Base-by-base conservation (phyloP, 1,139 yeast genomes). In the Candida anutae region DNA sequence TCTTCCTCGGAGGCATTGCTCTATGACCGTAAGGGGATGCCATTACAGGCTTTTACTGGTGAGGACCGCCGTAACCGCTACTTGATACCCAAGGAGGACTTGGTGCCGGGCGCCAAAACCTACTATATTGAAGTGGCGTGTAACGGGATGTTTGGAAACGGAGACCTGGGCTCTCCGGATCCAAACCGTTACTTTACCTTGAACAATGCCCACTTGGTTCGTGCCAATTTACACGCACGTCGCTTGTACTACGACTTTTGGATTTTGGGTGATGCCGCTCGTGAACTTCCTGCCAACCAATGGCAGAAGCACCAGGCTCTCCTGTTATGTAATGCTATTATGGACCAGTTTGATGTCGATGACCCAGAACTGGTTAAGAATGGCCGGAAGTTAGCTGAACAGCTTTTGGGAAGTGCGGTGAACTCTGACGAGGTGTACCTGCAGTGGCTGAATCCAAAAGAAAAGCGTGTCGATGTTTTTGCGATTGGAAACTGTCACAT, bases 401-500 rank as follows among this genome's bases (percentile, higher is more conserved):
- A 66, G 28, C 77, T 66, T 43, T 58, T 88, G 31, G 96, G 96
- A 22, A 42, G 58, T 2, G 63, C 74, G 27, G 63, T 74, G 25
- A 81, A 85, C 50, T 62, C 79, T 3, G 70, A 72, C 6, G 67
- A 67, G 13, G 96, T 87, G 1, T 65, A 51, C 38, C 69, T 74
- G 23, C 47, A 36, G n/a, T 32, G 23, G 18, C 22, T 43, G 12
- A 48, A 50, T 12, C 37, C 46, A 5, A 37, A 42, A 22, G 34
- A 38, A 30, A 53, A 36, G 11, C 38, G 53, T 19, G 43, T 62
- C 27, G 69, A 64, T 41, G 95, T 87, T 6, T 80, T 63, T 49
- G 95, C 85, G 5, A 69, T 90, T 38, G 97, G 97, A 26, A 84
- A 90, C 50, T 90, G 97, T 51, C 98, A 90, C 53, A 90, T 90